Conservation (phyloP, 345 rosid species). For the Euphorbia pulcherrima region DNA sequence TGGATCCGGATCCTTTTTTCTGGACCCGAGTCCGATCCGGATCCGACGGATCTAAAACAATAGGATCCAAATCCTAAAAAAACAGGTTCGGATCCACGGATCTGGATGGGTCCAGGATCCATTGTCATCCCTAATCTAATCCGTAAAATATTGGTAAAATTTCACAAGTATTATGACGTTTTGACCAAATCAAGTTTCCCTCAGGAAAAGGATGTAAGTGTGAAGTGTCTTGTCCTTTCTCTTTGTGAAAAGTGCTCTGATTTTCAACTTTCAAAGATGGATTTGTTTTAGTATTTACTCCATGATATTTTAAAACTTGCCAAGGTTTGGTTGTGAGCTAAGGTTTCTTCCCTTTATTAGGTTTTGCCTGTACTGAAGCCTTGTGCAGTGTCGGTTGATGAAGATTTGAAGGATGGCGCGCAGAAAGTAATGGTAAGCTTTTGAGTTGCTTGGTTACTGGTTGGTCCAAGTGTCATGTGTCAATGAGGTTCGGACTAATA, state of each 20-base stretch:
- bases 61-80: no score
- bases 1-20: no score
- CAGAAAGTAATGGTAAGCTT: not conserved
- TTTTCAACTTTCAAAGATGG: no score
- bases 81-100: no score
- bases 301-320: no score
- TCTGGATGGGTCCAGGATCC: not conserved
- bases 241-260: no score
- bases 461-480: not conserved
- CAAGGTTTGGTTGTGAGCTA: no score
- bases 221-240: not conserved
- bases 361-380: not conserved
- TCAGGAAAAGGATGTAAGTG: not conserved
- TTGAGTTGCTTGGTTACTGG: not conserved
- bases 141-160: not conserved
- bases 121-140: not conserved
- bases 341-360: not conserved
- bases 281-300: no score
- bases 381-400: slow-evolving; percentile 2
- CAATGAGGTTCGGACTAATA: not conserved
- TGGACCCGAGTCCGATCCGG: no score
- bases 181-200: not conserved
- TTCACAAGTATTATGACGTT: not conserved
- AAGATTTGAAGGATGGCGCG: not conserved
- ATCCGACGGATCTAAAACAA: no score